Conservation (phyloP, 371 early-diverging fungal genomes). For the Mucor plumbeus region DNA sequence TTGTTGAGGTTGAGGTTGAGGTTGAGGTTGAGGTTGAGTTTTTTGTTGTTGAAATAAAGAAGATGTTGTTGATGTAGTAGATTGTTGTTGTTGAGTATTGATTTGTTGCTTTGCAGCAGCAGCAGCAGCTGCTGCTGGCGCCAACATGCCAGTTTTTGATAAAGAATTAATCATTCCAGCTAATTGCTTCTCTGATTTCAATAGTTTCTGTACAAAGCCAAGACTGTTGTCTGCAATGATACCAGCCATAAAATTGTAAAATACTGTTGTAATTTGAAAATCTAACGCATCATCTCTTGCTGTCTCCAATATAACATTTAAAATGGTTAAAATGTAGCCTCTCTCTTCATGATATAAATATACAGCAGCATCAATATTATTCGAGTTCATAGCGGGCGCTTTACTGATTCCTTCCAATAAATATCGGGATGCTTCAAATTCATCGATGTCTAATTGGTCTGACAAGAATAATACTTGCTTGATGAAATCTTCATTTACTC, state of each 20-base stretch:
- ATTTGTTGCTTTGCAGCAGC: not conserved
- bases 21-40: conserved; percentile 25
- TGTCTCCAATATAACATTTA: conserved; percentile 67
- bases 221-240: conserved; percentile 16
- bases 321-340: conserved; percentile 62
- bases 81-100: not conserved
- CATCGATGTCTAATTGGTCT: conserved; percentile 78
- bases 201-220: not conserved
- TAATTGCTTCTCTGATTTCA: conserved; percentile 1
- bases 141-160: conserved; percentile 12
- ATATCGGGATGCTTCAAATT: conserved; percentile 71
- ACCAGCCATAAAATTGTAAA: conserved; percentile 37
- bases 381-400: conserved; percentile 54
- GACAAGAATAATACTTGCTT: conserved; percentile 66
- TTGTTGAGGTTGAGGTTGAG: conserved; percentile 10
- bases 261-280: conserved; percentile 49
- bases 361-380: conserved; percentile 72
- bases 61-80: conserved; percentile 3
- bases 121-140: not conserved
- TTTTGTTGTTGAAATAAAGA: conserved; percentile 11
- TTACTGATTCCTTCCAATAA: conserved; percentile 55
- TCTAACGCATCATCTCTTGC: conserved; percentile 53
- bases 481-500: conserved; percentile 71
- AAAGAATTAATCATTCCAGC: conserved; percentile 26
- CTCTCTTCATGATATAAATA: conserved; percentile 74